Conservation (phyloP, 2,329 filamentous ascomycete genomes). For the Trichoderma sp. region DNA sequence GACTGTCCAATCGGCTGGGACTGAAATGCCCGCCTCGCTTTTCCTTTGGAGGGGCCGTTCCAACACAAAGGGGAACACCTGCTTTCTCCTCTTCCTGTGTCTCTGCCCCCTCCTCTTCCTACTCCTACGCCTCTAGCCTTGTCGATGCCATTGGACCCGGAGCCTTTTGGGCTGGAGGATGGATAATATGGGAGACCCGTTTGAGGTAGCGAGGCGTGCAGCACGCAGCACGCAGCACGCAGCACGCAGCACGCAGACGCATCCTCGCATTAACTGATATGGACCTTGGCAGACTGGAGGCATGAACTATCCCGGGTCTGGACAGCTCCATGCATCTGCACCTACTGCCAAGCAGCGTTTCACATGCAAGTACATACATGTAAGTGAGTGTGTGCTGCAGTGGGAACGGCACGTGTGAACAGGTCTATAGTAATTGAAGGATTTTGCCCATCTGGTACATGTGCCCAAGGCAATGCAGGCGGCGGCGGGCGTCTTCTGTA, state of each 20-base stretch:
- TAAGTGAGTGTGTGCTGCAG: conserved; percentile 22
- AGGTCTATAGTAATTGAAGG: neutral
- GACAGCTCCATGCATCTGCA: conserved; percentile 23
- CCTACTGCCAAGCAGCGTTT: conserved; percentile 7
- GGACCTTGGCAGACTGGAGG: neutral
- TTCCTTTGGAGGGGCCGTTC: conserved; percentile 10
- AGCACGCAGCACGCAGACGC: neutral
- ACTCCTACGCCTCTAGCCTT: neutral
- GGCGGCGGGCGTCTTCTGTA: neutral
- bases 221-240: neutral
- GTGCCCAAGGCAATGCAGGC: neutral
- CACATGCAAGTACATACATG: conserved; percentile 1
- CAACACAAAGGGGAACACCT: conserved; percentile 5
- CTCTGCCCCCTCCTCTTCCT: neutral
- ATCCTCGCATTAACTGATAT: conserved; percentile 18
- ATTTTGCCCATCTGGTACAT: neutral
- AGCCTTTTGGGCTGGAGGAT: neutral
- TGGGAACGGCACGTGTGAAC: neutral
- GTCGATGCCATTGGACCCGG: conserved; percentile 6
- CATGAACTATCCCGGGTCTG: conserved; percentile 21
- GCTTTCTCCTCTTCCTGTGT: neutral
- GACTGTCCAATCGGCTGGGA: conserved; percentile 23
- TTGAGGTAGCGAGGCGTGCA: conserved; percentile 14
- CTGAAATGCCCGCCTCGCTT: conserved; percentile 16
- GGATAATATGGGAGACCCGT: neutral